Evolutionary conservation across 805 yeast genomes (phyloP), one percentile per base, ranked within the genome.

Genomic region (Myxozyma sirexii): DNA sequence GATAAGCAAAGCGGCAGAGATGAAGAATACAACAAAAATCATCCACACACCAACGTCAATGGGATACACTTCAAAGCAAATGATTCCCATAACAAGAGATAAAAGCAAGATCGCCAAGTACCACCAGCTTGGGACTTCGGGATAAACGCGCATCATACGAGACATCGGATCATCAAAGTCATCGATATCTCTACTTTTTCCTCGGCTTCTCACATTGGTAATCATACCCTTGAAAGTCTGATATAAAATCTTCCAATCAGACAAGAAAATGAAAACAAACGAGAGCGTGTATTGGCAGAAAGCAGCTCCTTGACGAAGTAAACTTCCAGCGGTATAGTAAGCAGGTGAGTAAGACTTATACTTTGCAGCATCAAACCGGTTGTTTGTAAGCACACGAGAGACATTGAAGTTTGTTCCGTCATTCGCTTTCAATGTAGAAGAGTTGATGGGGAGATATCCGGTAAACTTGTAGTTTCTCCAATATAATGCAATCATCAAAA

Each of bases 121-220:
- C 86, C 88, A 82, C 83, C 84, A 80, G 47, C 79, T 80, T 2
- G 88, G 89, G 27, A 82, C 85, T 63, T 83, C 87, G 4, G 76
- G 76, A 70, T 86, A 85, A 24, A 71, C 68, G 37, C 71, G 70
- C 86, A 85, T 84, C 63, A 84, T 76, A 6, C 51, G 41, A 4
- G 49, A 42, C 27, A 59, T 43, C 35, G 63, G 59, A 23, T 60
- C 64, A 21, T 59, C 35, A 77, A 62, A 86, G 75, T 88, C 92
- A 23, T 84, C 88, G 64, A 86, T 58, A 13, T 89, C 45, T 79
- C 79, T 70, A 84, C 84, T 56, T 71, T 74, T 43, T 64, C 70
- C 82, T 12, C 17, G 38, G 42, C 90, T 43, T 80, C 31, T 38
- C 33, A 80, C 57, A 33, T 41, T 38, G 29, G 27, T 8, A 37